Evolutionary conservation across 78 protist genomes (phyloP).

Genomic region (Polysphondylium violaceum): DNA sequence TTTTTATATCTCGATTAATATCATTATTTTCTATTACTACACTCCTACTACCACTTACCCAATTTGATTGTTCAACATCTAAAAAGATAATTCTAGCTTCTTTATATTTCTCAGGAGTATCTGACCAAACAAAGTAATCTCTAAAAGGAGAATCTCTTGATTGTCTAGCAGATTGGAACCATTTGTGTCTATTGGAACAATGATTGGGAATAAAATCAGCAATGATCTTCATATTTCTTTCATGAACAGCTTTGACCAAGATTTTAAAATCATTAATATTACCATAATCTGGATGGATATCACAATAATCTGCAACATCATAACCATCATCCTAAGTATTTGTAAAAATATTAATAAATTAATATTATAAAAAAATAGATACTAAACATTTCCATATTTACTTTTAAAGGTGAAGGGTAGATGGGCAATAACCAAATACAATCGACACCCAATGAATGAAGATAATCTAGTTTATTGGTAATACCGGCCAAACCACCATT

Average conservation of each 20-base stretch:
- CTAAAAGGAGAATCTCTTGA: slow-evolving; percentile 71
- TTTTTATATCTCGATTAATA: not conserved
- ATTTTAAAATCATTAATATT: slow-evolving; percentile 82
- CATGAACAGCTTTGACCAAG: slow-evolving; percentile 82
- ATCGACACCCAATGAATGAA: slow-evolving; percentile 83
- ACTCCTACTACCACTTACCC: slow-evolving; percentile 35
- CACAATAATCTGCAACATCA: slow-evolving; percentile 89
- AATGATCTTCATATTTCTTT: slow-evolving; percentile 84
- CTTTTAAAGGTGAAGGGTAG: slow-evolving; percentile 84
- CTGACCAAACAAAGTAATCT: slow-evolving; percentile 89
- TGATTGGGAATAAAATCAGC: slow-evolving; percentile 89
- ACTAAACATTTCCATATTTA: not conserved
- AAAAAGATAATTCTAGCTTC: slow-evolving; percentile 86
- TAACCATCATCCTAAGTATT: slow-evolving; percentile 87
- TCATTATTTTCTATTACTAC: too few species aligned
- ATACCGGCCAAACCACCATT: slow-evolving; percentile 88
- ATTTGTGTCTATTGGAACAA: slow-evolving; percentile 87
- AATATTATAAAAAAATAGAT: not conserved
- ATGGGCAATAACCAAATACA: slow-evolving; percentile 91
- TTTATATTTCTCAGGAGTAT: slow-evolving; percentile 51
- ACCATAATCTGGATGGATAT: slow-evolving; percentile 89
- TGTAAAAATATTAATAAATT: not conserved
- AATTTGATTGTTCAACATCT: slow-evolving; percentile 86
- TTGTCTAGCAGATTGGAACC: slow-evolving; percentile 87
- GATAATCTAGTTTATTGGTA: slow-evolving; percentile 82